Evolutionary conservation across 805 yeast genomes (phyloP).

Genomic region (Saccharomycopsis malanga): DNA sequence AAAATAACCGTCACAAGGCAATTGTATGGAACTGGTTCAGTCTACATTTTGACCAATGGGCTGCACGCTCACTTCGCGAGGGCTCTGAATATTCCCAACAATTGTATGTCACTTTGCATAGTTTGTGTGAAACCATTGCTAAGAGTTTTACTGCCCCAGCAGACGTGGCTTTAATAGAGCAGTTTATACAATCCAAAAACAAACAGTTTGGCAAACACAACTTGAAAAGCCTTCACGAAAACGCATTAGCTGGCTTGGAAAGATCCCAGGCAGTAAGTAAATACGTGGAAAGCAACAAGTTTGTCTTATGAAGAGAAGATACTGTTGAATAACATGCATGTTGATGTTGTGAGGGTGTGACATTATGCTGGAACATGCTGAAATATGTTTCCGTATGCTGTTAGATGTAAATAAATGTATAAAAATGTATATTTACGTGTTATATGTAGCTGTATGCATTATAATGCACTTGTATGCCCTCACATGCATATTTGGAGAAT

Average conservation of each 20-base stretch:
- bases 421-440: too few relatives aligned
- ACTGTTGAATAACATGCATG: too few relatives aligned
- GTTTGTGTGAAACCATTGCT: conserved; percentile 37
- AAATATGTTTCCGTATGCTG: too few relatives aligned
- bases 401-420: too few relatives aligned
- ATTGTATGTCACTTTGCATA: conserved; percentile 38
- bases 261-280: neutral
- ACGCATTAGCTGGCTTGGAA: neutral
- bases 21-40: conserved; percentile 52
- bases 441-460: too few relatives aligned
- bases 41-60: conserved; percentile 47
- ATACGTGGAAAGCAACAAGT: too few relatives aligned
- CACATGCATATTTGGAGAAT: too few relatives aligned
- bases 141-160: conserved; percentile 23
- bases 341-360: too few relatives aligned
- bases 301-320: too few relatives aligned
- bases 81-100: conserved; percentile 42
- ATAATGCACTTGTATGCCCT: too few relatives aligned
- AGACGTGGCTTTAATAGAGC: conserved; percentile 43
- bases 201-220: neutral
- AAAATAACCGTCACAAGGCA: conserved; percentile 10
- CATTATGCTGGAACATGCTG: too few relatives aligned
- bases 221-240: neutral
- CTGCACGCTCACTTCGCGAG: conserved; percentile 37
- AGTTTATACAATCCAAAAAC: conserved; percentile 3